Conservation (phyloP, 495 filamentous ascomycete genomes). For the Neurospora africana region DNA sequence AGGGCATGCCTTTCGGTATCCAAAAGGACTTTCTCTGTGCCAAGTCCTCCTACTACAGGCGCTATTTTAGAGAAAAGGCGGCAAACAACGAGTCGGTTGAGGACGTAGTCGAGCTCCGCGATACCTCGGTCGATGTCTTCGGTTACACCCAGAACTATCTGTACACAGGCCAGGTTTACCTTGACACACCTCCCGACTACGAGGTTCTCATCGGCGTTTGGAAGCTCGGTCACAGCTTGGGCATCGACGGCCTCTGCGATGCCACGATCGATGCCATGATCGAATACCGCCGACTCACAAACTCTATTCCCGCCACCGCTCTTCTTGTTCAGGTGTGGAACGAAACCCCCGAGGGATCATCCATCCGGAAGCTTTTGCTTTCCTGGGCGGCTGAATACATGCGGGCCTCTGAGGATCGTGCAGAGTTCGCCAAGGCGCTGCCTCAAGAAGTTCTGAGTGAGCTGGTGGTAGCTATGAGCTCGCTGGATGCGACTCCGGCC, state of each 20-base stretch:
- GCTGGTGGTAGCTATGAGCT: slow-evolving; percentile 46
- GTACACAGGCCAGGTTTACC: slow-evolving; percentile 37
- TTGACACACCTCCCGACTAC: slow-evolving; percentile 33
- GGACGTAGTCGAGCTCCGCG: slow-evolving; percentile 34
- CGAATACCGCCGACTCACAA: slow-evolving; percentile 36
- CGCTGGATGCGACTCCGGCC: slow-evolving; percentile 24
- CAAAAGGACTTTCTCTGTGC: slow-evolving; percentile 44
- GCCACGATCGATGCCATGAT: slow-evolving; percentile 41
- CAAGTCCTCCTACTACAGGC: slow-evolving; percentile 36
- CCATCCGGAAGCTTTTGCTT: slow-evolving; percentile 41
- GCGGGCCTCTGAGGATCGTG: slow-evolving; percentile 36
- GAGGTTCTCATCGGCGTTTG: slow-evolving; percentile 40
- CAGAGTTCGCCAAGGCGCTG: slow-evolving; percentile 41
- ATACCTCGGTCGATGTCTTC: slow-evolving; percentile 36
- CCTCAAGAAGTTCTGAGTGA: slow-evolving; percentile 45
- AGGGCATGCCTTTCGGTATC: slow-evolving; percentile 41
- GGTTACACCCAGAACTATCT: slow-evolving; percentile 42
- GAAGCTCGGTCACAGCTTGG: slow-evolving; percentile 40
- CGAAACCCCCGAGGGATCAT: slow-evolving; percentile 43
- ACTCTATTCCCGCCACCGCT: slow-evolving; percentile 39
- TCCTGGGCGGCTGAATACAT: slow-evolving; percentile 49
- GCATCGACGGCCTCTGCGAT: slow-evolving; percentile 42
- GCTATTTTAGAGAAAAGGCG: slow-evolving; percentile 29
- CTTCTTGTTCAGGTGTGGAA: slow-evolving; percentile 45
- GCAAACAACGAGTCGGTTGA: slow-evolving; percentile 24